Evolutionary conservation across 441 rosid species (phyloP), one percentile per base, ranked within the genome.

Genomic region (Macaranga tanarius): DNA sequence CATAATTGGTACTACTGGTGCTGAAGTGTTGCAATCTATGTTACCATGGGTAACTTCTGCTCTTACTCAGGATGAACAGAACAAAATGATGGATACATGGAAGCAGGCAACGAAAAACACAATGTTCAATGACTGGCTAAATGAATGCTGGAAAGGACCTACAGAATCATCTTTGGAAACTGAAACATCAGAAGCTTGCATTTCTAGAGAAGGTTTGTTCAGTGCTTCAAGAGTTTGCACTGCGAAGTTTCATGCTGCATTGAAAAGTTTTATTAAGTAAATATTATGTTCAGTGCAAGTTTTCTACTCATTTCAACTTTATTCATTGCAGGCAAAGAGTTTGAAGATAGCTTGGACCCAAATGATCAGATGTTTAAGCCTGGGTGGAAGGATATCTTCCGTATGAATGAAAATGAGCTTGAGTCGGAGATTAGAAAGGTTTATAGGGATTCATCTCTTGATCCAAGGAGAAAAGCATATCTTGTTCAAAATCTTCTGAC

Each of bases 381-480:
- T 72, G 98, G 98, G 19, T 90, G 97, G 97, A 90, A 93, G 77
- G 97, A 93, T 82, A 91, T 93, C 51, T 93, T 93, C 82, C 89
- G 97, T 62, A 90, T 93, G 97, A 93, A 93, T 80, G 94, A 93
- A 81, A 87, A 77, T 77, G 91, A 89, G 68, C 89, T 89, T 19
- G 93, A 89, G 74, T 82, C 88, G 50, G 91, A 89, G 81, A 87
- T 89, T 75, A 84, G 91, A 79, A 84, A 86, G 76, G 93, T 89
- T 77, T 87, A 86, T 54, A 79, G 81, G 69, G 91, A 89, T 73
- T 74, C 89, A n/a, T 83, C 91, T 70, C 93, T 87, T 78, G 93
- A 89, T 79, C 91, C 90, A 8, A 86, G 91, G 79, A 81, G 93
- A 82, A 89, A 89, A 77, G 86, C 85, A 23, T 87, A 84, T 75